Conservation (phyloP, 192 early-diverging fungal genomes). For the Podila epicladia region DNA sequence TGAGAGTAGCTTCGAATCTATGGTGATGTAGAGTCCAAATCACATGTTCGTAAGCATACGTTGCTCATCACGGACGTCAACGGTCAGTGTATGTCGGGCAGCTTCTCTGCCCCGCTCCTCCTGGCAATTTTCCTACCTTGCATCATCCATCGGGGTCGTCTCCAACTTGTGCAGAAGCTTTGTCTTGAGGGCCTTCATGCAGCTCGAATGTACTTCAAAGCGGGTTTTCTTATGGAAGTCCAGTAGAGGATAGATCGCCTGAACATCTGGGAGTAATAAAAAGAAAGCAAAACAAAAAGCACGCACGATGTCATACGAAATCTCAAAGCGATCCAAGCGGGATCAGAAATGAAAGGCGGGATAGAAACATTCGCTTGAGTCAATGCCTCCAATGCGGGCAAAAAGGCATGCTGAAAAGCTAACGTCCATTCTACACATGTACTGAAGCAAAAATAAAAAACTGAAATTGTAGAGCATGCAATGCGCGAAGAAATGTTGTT, state of each 20-base stretch:
- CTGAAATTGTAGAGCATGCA: not conserved
- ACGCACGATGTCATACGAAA: slow-evolving; percentile 38
- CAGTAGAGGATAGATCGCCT: slow-evolving; percentile 58
- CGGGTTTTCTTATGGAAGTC: slow-evolving; percentile 59
- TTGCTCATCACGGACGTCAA: not conserved
- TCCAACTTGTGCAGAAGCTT: slow-evolving; percentile 54
- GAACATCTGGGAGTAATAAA: slow-evolving; percentile 51
- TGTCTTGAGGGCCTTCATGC: slow-evolving; percentile 57
- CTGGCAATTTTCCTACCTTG: slow-evolving; percentile 11
- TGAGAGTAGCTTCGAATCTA: slow-evolving; percentile 55
- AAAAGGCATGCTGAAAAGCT: not conserved
- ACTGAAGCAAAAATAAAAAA: not conserved
- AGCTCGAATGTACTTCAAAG: slow-evolving; percentile 57
- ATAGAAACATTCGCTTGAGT: not conserved
- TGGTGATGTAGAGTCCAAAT: not conserved
- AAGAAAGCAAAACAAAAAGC: slow-evolving; percentile 3
- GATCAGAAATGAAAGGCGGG: slow-evolving; percentile 6
- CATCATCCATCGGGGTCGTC: slow-evolving; percentile 38
- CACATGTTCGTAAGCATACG: not conserved
- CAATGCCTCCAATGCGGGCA: not conserved
- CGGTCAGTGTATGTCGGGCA: no score
- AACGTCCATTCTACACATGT: no score
- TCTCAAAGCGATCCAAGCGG: slow-evolving; percentile 43
- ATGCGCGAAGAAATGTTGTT: slow-evolving; percentile 5
- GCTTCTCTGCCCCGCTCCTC: not conserved